Conservation (phyloP, 2,329 filamentous ascomycete genomes). For the Ophiosphaerella korrae region DNA sequence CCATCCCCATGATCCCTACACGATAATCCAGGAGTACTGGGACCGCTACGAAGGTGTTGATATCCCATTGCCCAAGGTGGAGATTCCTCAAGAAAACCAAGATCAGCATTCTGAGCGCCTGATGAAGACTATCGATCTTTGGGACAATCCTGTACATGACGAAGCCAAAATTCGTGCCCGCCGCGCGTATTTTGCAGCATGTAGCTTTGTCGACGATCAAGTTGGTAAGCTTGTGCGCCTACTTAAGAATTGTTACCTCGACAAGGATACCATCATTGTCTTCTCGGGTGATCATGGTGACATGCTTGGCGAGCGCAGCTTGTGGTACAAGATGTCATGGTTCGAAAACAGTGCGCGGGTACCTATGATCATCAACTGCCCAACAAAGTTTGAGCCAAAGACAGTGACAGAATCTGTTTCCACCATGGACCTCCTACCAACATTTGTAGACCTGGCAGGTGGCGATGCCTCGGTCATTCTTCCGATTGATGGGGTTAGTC, state of each 20-base stretch:
- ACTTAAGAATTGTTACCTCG: constrained; percentile 77
- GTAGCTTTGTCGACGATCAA: constrained; percentile 92
- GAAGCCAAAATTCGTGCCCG: constrained; percentile 86
- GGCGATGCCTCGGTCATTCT: constrained; percentile 70
- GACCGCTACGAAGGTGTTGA: constrained; percentile 88
- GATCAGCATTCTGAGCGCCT: constrained; percentile 87
- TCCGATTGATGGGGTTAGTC: constrained; percentile 84
- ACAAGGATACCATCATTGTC: constrained; percentile 85
- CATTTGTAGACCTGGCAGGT: constrained; percentile 81
- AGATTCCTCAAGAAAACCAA: constrained; percentile 78
- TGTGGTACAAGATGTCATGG: constrained; percentile 99
- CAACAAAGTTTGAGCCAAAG: constrained; percentile 74
- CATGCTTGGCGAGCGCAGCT: constrained; percentile 88
- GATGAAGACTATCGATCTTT: constrained; percentile 83
- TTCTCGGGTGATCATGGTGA: constrained; percentile 95
- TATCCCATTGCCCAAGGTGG: constrained; percentile 79
- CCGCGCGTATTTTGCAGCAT: constrained; percentile 89
- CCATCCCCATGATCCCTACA: constrained; percentile 93
- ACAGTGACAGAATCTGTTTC: constrained; percentile 84
- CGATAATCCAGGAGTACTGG: constrained; percentile 93
- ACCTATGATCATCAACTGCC: constrained; percentile 83
- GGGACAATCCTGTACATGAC: constrained; percentile 80
- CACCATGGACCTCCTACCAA: constrained; percentile 87
- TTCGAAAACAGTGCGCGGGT: constrained; percentile 91
- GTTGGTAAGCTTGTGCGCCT: constrained; percentile 81